phyloP scores from a whole-genome alignment of 768 basidiomycete genomes.

The Mycena venus region DNA sequence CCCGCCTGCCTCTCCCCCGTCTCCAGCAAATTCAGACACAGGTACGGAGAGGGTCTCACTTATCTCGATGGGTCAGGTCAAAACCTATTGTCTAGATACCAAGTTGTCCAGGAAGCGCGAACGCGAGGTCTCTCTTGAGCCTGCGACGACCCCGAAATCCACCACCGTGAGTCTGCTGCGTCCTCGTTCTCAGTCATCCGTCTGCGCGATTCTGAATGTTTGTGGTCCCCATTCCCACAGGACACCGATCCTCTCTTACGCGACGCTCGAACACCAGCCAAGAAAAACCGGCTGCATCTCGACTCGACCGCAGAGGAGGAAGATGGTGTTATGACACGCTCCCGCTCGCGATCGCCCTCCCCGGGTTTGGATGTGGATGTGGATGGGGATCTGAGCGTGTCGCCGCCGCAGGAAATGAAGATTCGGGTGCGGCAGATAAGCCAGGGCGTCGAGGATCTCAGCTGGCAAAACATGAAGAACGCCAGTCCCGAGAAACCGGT shows the following conservation, averaged over 20 bases:
- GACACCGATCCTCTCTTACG: constrained; percentile 53
- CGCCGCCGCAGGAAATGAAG: constrained; percentile 86
- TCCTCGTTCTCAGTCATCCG: constrained; percentile 3
- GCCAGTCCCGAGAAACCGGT: constrained; percentile 43
- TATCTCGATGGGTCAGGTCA: constrained; percentile 20
- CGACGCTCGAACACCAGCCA: constrained; percentile 72
- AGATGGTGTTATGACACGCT: constrained; percentile 52
- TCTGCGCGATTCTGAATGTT: not conserved
- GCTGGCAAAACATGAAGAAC: constrained; percentile 69
- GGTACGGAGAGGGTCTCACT: constrained; percentile 44
- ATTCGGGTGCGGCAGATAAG: constrained; percentile 80
- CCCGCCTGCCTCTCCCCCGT: constrained; percentile 59
- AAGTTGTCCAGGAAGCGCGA: constrained; percentile 79
- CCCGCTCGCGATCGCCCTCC: constrained; percentile 58
- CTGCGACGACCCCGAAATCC: constrained; percentile 63
- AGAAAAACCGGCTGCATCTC: constrained; percentile 79
- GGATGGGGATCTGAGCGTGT: constrained; percentile 53
- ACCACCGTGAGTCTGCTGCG: constrained; percentile 44
- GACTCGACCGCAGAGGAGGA: constrained; percentile 77
- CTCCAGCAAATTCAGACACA: constrained; percentile 58
- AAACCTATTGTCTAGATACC: constrained; percentile 48
- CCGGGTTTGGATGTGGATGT: constrained; percentile 59
- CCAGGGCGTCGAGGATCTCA: constrained; percentile 83
- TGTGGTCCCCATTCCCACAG: constrained; percentile 43
- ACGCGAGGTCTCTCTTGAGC: constrained; percentile 83